These are phyloP conservation scores for Trichoderma sp. DNA, from an alignment of 2,329 filamentous ascomycete genomes.

Conservation along the genomic window DNA sequence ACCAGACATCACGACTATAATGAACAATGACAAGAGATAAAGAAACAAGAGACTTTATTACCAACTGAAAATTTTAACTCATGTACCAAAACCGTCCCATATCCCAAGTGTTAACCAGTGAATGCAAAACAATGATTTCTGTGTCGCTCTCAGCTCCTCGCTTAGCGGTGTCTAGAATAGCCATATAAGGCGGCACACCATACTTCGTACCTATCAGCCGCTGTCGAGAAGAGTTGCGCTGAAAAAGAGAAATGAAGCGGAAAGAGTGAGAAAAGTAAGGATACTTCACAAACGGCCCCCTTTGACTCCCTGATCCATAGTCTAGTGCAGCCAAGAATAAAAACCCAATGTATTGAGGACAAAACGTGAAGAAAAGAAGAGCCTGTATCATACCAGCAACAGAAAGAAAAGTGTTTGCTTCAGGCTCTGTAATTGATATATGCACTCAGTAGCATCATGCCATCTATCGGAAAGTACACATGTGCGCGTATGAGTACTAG, in stretches of 20 bases:
- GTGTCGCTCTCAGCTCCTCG: not conserved
- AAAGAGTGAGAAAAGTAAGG: not conserved
- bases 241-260: not conserved
- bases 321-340: conserved; percentile 29
- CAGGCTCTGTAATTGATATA: not conserved
- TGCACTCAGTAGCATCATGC: not conserved
- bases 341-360: not conserved
- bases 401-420: not conserved
- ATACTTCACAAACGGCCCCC: conserved; percentile 33
- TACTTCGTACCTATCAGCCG: not conserved
- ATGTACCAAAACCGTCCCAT: not conserved
- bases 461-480: not conserved
- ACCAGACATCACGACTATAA: conserved; percentile 6
- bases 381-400: not conserved
- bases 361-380: not conserved
- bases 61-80: not conserved
- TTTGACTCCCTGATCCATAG: conserved; percentile 28
- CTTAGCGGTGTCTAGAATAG: not conserved
- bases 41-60: not conserved
- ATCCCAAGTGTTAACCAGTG: not conserved
- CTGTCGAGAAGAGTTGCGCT: not conserved
- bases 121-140: not conserved
- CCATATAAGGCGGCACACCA: not conserved
- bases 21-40: conserved; percentile 3
- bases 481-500: conserved; percentile 30